Evolutionary conservation across 768 basidiomycete genomes (phyloP).

Genomic region (Dacryopinax primogenitus): DNA sequence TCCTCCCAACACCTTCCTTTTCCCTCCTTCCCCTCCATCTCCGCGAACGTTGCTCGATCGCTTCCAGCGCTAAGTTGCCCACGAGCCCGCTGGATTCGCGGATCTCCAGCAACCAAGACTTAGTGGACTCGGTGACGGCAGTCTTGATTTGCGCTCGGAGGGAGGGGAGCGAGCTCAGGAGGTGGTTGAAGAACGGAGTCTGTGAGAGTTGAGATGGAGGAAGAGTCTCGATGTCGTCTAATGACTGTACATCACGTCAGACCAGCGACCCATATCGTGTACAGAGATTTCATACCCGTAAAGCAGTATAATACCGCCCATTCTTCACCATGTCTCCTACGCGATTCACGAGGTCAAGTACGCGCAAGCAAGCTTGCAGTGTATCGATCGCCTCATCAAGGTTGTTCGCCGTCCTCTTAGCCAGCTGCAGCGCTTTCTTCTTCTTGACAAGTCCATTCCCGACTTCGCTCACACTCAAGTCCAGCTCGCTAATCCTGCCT

Average conservation of each 20-base stretch:
- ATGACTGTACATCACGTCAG: constrained; percentile 46
- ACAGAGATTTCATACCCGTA: constrained; percentile 52
- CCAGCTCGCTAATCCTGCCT: constrained; percentile 79
- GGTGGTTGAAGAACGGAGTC: constrained; percentile 84
- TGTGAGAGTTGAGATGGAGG: constrained; percentile 79
- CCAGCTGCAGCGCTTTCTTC: constrained; percentile 78
- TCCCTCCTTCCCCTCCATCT: constrained; percentile 77
- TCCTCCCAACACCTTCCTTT: constrained; percentile 63
- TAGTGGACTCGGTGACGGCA: constrained; percentile 86
- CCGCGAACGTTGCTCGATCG: constrained; percentile 70
- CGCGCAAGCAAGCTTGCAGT: constrained; percentile 79
- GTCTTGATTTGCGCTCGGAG: constrained; percentile 80
- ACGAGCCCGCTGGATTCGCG: constrained; percentile 77
- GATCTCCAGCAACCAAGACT: constrained; percentile 93
- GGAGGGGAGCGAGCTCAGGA: constrained; percentile 83
- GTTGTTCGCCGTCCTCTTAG: constrained; percentile 84
- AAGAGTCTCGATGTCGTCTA: constrained; percentile 89
- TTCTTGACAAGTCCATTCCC: constrained; percentile 84
- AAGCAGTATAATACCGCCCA: constrained; percentile 91
- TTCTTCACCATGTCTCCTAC: constrained; percentile 88
- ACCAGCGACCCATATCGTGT: constrained; percentile 19
- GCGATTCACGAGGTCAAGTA: constrained; percentile 83
- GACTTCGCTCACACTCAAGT: constrained; percentile 75
- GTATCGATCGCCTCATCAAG: constrained; percentile 95
- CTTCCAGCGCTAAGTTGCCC: constrained; percentile 74